Conservation (phyloP, 768 basidiomycete species). For the Peribolospora kevripleyi region DNA sequence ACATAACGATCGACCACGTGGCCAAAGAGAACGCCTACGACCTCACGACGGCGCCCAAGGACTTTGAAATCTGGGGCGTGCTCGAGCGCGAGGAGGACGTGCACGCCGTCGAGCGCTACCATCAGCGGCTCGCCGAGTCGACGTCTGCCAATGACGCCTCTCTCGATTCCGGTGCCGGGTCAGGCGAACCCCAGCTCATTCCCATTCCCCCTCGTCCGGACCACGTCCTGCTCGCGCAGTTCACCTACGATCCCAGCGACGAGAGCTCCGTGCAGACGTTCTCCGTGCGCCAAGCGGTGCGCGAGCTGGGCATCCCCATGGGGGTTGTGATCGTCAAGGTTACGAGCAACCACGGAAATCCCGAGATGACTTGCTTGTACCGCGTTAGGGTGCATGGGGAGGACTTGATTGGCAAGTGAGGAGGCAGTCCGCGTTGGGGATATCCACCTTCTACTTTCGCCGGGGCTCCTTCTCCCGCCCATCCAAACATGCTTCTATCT, state of each 20-base stretch:
- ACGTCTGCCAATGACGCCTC: conserved; percentile 16
- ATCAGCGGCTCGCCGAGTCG: conserved; percentile 18
- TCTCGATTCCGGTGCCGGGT: background rate
- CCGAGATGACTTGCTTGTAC: conserved; percentile 61
- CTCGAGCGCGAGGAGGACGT: conserved; percentile 55
- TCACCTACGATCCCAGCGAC: conserved; percentile 36
- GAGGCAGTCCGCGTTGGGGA: too few relatives aligned
- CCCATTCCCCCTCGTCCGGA: conserved; percentile 4
- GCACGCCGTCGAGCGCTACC: conserved; percentile 33
- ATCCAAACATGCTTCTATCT: too few relatives aligned
- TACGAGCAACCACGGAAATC: conserved; percentile 64
- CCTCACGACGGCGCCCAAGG: conserved; percentile 43
- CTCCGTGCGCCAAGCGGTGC: conserved; percentile 41
- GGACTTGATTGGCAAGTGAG: too few relatives aligned
- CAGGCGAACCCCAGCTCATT: background rate
- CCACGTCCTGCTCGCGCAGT: conserved; percentile 37
- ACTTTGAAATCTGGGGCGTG: conserved; percentile 79
- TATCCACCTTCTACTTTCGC: too few relatives aligned
- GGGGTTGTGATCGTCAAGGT: conserved; percentile 59
- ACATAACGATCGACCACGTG: conserved; percentile 71
- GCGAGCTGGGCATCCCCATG: conserved; percentile 50
- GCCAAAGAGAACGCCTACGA: conserved; percentile 54
- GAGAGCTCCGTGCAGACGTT: conserved; percentile 51
- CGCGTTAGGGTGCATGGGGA: conserved; percentile 10
- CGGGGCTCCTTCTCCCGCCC: too few relatives aligned